Conservation (phyloP, 2,329 filamentous ascomycete genomes). For the Fusarium clavum region DNA sequence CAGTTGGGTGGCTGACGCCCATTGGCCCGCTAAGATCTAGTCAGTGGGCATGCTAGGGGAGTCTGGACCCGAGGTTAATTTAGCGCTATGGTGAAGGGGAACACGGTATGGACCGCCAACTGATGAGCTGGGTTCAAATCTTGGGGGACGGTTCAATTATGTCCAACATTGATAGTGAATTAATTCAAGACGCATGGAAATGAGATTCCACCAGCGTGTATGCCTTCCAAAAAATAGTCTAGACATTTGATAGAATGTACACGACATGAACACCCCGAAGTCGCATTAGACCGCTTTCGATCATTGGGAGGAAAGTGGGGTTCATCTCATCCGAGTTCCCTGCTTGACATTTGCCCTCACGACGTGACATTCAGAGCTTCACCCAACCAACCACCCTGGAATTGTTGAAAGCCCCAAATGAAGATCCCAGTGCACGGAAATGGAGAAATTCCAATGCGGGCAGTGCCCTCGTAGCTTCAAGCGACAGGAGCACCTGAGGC, state of each 20-base stretch:
- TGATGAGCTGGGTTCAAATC: neutral
- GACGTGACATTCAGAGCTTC: neutral
- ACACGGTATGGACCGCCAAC: neutral
- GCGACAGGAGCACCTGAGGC: conserved; percentile 35
- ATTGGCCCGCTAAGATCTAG: neutral
- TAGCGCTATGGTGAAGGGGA: neutral
- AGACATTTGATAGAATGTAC: neutral
- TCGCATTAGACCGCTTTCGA: neutral
- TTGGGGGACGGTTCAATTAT: neutral
- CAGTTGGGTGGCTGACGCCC: rapidly evolving
- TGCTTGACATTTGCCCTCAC: neutral
- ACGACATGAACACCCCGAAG: neutral
- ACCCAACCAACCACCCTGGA: neutral
- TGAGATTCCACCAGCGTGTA: neutral
- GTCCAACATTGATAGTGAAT: neutral
- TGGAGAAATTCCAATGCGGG: conserved; percentile 30
- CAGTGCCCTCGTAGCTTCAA: conserved; percentile 35
- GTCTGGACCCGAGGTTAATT: neutral
- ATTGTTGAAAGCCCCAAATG: neutral
- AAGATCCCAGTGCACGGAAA: neutral
- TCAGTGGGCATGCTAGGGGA: neutral
- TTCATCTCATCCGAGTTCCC: neutral
- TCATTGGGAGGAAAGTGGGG: neutral
- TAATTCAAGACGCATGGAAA: rapidly evolving
- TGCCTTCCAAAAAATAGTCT: neutral